Conservation (phyloP, 306 rosid species). For the Sesbania bispinosa region DNA sequence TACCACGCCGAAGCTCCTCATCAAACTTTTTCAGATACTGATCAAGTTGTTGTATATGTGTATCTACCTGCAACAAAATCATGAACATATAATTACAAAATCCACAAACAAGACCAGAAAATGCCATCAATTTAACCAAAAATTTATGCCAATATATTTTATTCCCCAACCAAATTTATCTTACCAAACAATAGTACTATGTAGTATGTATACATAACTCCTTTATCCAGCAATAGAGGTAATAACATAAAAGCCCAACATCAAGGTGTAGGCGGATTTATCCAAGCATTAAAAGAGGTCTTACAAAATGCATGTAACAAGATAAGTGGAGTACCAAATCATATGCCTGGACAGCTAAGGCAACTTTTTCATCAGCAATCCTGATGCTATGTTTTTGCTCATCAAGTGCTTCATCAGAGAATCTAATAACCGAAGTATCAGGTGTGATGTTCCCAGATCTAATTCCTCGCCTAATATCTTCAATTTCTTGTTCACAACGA, state of each 20-base stretch:
- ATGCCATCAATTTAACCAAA: neutral
- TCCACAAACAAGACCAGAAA: conserved; percentile 8
- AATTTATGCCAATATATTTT: neutral
- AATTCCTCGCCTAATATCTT: conserved; percentile 69
- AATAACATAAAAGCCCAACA: neutral
- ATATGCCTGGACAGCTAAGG: conserved; percentile 88
- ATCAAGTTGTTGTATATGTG: conserved; percentile 94
- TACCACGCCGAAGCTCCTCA: conserved; percentile 87
- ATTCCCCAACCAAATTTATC: neutral
- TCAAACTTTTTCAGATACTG: conserved; percentile 83
- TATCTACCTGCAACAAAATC: conserved; percentile 69
- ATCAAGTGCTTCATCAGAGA: conserved; percentile 93
- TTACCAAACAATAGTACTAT: neutral
- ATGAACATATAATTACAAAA: conserved; percentile 24
- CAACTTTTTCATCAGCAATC: conserved; percentile 89
- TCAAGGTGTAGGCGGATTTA: neutral
- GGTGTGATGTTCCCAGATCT: conserved; percentile 73
- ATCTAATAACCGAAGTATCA: conserved; percentile 57
- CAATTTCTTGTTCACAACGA: conserved; percentile 88
- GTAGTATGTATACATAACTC: neutral
- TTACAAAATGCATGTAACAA: neutral
- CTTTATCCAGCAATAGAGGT: neutral
- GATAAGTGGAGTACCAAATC: conserved; percentile 69
- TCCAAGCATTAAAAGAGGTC: neutral
- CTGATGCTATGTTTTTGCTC: conserved; percentile 95